Conservation (phyloP, 2,329 filamentous ascomycete genomes). For the Camptophora hylomeconis region DNA sequence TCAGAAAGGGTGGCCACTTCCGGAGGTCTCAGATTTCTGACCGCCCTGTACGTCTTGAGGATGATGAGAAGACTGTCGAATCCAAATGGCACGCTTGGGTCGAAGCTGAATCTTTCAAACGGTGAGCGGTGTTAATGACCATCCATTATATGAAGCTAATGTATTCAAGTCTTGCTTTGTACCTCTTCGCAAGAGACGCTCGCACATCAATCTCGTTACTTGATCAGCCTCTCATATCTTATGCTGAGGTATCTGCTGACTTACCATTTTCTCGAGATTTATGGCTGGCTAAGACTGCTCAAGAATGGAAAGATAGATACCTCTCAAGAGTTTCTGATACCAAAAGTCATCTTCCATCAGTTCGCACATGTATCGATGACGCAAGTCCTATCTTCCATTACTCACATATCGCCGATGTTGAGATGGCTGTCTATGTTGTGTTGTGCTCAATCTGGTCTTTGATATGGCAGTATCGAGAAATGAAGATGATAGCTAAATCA, state of each 20-base stretch:
- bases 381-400: too few relatives aligned
- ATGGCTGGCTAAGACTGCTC: constrained; percentile 52
- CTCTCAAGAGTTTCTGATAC: too few relatives aligned
- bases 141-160: background rate
- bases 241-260: constrained; percentile 5
- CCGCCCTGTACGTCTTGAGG: too few relatives aligned
- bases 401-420: too few relatives aligned
- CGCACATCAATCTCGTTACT: constrained; percentile 56
- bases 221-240: constrained; percentile 38
- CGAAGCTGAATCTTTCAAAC: constrained; percentile 21
- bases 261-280: constrained; percentile 51
- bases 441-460: too few relatives aligned
- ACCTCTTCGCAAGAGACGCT: constrained; percentile 51
- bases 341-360: background rate
- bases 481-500: too few relatives aligned
- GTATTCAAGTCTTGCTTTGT: constrained; percentile 42
- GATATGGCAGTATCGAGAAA: too few relatives aligned
- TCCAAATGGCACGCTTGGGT: constrained; percentile 21
- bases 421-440: too few relatives aligned
- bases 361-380: too few relatives aligned
- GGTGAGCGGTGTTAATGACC: too few relatives aligned
- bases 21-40: too few relatives aligned
- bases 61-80: constrained; percentile 10
- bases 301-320: constrained; percentile 52
- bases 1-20: too few relatives aligned